Evolutionary conservation across 2,329 filamentous ascomycete genomes (phyloP).

Genomic region (Sporothrix dimorphospora): DNA sequence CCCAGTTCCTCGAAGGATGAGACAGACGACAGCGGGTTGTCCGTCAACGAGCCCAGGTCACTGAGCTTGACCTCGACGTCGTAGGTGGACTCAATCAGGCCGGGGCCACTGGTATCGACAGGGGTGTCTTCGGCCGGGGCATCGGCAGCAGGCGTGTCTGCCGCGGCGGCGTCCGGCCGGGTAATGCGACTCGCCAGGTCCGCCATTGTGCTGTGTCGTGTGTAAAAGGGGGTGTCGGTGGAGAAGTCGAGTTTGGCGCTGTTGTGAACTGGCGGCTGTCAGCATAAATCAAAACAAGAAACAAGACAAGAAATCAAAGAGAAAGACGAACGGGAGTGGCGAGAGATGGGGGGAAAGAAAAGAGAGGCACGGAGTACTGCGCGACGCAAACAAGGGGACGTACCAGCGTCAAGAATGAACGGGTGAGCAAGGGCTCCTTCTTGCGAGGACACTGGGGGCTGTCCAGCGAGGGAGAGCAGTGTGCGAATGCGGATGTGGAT

Average conservation of each 20-base stretch:
- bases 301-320: background rate
- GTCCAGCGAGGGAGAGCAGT: background rate
- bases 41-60: conserved; percentile 82
- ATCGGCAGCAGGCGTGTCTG: conserved; percentile 8
- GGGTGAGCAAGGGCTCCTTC: background rate
- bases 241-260: background rate
- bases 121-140: conserved; percentile 19
- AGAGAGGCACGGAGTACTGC: background rate
- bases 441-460: background rate
- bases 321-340: background rate
- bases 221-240: background rate
- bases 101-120: conserved; percentile 47
- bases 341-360: background rate
- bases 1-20: conserved; percentile 83
- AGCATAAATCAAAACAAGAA: background rate
- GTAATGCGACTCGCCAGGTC: conserved; percentile 58
- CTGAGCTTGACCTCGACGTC: conserved; percentile 92
- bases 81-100: conserved; percentile 72
- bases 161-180: conserved; percentile 42
- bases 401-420: background rate
- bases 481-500: conserved; percentile 14
- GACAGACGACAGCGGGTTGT: conserved; percentile 84
- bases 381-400: background rate
- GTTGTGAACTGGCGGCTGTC: background rate
- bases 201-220: conserved; percentile 28